Base-by-base conservation (phyloP, 805 yeast genomes). In the Yamadazyma insecticola region DNA sequence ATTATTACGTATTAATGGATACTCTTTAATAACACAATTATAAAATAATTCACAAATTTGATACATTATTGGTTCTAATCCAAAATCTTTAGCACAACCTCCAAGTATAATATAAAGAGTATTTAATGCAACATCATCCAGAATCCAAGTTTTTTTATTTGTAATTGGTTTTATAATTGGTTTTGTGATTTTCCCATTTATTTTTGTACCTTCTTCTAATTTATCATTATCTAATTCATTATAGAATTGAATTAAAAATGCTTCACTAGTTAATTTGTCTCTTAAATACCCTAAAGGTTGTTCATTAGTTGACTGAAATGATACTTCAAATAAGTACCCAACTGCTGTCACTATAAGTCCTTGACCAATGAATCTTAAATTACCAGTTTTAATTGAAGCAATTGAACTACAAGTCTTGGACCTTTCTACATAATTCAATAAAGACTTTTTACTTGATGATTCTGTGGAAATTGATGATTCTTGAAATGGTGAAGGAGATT, bases 21-120 rank as follows among this genome's bases (percentile, higher is more conserved):
- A 82, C 39, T 80, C 87, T 25, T 65, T 65, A 23, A 77, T 49
- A 5, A 83, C 64, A 17, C 73, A 57, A 32, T 72, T 77, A 48
- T 78, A 81, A 44, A 81, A 73, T 2, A 83, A 67, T 42, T 82
- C 90, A 39, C 84, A 72, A 16, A 86, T 53, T 3, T 83, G 79
- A 36, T 68, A 68, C 35, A 82, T 57, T n/a, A 79, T 67, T 3
- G 69, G 50, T 46, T 86, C 88, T 50, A 85, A 85, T 1, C 95
- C 94, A 59, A 79, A 85, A 53, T 85, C 95, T 39, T 76, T 79
- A 22, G 81, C 70, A 38, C 86, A 72, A 7, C 81, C 78, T 2
- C 92, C 94, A 13, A 83, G 49, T 16, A 81, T 48, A 22, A 78
- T 72, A 43, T 70, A 70, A 27, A 82, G 58, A 4, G 83, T 57